Conservation (phyloP, 306 rosid genomes). For the Gastrolobium bilobum region DNA sequence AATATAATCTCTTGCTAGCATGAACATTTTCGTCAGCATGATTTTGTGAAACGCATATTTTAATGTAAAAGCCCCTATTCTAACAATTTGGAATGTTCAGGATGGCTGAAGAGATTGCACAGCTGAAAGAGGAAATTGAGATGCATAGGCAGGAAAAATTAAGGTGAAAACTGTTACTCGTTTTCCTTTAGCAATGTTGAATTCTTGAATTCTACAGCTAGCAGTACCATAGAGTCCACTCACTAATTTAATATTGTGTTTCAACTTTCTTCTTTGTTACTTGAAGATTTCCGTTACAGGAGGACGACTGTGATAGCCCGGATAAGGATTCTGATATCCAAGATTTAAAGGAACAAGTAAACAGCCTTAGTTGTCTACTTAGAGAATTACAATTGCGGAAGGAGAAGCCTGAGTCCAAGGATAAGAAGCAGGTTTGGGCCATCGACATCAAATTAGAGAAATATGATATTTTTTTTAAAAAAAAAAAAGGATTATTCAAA, state of each 20-base stretch:
- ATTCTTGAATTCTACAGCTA: constrained; percentile 25
- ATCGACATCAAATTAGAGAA: constrained; percentile 41
- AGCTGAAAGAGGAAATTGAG: constrained; percentile 79
- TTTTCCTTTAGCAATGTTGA: constrained; percentile 29
- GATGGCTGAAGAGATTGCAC: constrained; percentile 78
- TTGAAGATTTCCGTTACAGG: constrained; percentile 63
- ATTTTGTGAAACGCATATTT: constrained; percentile 22
- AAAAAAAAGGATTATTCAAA: not conserved
- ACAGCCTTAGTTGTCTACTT: constrained; percentile 61
- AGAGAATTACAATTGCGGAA: constrained; percentile 71
- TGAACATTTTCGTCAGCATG: not conserved
- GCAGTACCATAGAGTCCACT: constrained; percentile 13
- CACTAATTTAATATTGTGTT: constrained; percentile 40
- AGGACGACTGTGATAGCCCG: constrained; percentile 59
- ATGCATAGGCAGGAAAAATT: constrained; percentile 62
- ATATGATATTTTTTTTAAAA: not conserved
- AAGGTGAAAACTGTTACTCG: constrained; percentile 58
- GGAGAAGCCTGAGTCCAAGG: constrained; percentile 53
- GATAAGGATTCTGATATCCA: constrained; percentile 63
- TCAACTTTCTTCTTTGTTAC: constrained; percentile 45
- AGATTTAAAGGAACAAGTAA: constrained; percentile 78
- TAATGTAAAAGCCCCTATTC: constrained; percentile 18
- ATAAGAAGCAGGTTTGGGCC: constrained; percentile 69
- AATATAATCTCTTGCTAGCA: not conserved
- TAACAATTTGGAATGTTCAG: constrained; percentile 60